Base-by-base conservation (phyloP, 192 early-diverging fungal genomes). In the Backusella liffmaniae region DNA sequence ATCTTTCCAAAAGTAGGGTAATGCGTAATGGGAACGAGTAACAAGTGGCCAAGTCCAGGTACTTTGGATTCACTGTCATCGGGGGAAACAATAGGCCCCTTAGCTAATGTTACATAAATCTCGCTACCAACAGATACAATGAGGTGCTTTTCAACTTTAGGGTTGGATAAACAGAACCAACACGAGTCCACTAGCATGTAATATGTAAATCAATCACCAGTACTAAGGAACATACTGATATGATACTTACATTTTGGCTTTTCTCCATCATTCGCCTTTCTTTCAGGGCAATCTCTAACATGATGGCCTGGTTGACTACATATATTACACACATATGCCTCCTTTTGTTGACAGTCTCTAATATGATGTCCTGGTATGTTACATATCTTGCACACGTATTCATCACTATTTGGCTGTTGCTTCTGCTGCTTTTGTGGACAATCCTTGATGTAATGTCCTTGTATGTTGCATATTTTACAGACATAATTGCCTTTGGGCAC, bases 131-230 rank as follows among this genome's bases (percentile, higher is more conserved):
- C 93, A 1, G 92, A 89, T 2, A 92, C 89, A 78, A 99, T 95
- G 73, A 99, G 85, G 66, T 97, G 96, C 82, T 96, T 95, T 77
- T 92, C 94, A 29, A 97, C 83, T 44, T 92, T 91, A 1, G 97
- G 96, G 75, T 95, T 97, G 0, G 95, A 88, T 62, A 99, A 84
- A 79, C 97, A 99, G 82, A 99, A 99, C 97, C 97, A 99, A 84
- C 97, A 99, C 4, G 90, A 85, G 35, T 76, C 44, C 18, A 83
- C 81, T 85, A 68, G 15, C 13, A 21, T 39, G 37, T 74, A 9
- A 84, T 89, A 29, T 9, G 8, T 29, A 29, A 29, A 29, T 29
- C 49, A n/a, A 62, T 29, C 4, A 12, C 32, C 1, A 32, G 32
- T 32, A 32, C 2, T 32, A 3, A 4, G 1, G 3, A 12, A 59